Percentiles rank a stretch among this genome's conserved stretches.
Evolutionary conservation across 83 land plant species (phyloP).

Genomic region (Thuja plicata): DNA sequence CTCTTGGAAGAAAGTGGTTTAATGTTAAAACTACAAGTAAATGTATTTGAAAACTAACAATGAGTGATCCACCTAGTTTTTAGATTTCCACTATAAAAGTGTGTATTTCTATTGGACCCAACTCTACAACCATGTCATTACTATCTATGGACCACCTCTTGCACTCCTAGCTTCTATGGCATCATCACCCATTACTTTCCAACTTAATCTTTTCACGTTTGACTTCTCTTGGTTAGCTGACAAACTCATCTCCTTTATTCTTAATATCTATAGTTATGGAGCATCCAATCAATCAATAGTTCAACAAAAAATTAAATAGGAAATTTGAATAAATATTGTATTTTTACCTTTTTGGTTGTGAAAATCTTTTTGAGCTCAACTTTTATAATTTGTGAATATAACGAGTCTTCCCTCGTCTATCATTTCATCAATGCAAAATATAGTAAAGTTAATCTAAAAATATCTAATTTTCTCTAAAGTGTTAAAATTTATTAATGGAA

Average conservation of each 20-base stretch:
- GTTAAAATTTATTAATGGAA: too few species aligned
- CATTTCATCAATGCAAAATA: not conserved
- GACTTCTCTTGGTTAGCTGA: slow-evolving; percentile 45
- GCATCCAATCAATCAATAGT: not conserved
- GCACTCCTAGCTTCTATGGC: not conserved
- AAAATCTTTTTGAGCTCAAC: slow-evolving; percentile 64
- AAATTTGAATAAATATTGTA: not conserved
- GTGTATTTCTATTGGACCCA: slow-evolving; percentile 90
- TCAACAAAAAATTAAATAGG: not conserved
- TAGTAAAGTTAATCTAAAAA: not conserved
- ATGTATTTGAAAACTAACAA: not conserved
- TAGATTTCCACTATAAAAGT: slow-evolving; percentile 61
- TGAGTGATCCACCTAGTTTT: not conserved
- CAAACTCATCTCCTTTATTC: too few species aligned
- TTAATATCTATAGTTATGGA: slow-evolving; percentile 41
- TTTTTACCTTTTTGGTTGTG: slow-evolving; percentile 34
- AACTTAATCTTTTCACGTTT: slow-evolving; percentile 49
- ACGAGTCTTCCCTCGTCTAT: slow-evolving; percentile 53
- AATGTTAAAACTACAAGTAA: too few species aligned
- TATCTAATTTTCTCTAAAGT: not conserved
- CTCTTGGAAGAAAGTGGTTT: not conserved
- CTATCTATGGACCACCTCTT: slow-evolving; percentile 57
- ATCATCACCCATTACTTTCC: slow-evolving; percentile 53
- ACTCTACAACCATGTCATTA: not conserved
- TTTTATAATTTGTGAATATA: slow-evolving; percentile 34